A percentile compares a stretch with the other conserved stretches of the same genome.
Evolutionary conservation across 1,139 yeast genomes (phyloP).

Genomic region (Taphrina confusa): DNA sequence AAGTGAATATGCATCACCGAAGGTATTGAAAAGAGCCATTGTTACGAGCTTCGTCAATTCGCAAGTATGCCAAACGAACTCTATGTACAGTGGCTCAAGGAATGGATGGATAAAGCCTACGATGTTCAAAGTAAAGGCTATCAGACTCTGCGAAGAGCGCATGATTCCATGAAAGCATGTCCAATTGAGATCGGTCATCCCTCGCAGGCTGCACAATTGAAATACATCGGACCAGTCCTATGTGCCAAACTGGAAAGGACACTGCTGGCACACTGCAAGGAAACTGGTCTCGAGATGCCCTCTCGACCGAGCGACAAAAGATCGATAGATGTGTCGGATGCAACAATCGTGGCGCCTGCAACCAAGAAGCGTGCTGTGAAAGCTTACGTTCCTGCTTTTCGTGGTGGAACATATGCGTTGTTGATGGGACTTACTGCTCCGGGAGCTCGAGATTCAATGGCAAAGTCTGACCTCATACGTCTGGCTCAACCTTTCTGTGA

Average conservation of each 20-base stretch:
- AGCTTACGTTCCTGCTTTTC: slow-evolving; percentile 69
- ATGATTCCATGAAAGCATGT: slow-evolving; percentile 52
- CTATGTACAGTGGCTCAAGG: slow-evolving; percentile 36
- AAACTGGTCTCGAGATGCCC: slow-evolving; percentile 52
- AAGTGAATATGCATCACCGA: too few relatives aligned
- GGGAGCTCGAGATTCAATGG: slow-evolving; percentile 54
- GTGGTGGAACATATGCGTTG: slow-evolving; percentile 89
- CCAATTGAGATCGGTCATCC: slow-evolving; percentile 55
- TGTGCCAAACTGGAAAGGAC: slow-evolving; percentile 52
- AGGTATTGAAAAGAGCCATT: too few relatives aligned
- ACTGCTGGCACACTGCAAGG: slow-evolving; percentile 54
- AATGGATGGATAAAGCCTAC: slow-evolving; percentile 38
- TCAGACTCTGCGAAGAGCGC: slow-evolving; percentile 46
- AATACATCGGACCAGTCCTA: slow-evolving; percentile 65
- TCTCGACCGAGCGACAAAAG: slow-evolving; percentile 1
- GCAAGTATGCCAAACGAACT: slow-evolving; percentile 33
- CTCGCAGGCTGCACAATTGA: slow-evolving; percentile 55
- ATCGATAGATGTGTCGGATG: neutral
- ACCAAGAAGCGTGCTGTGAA: slow-evolving; percentile 43
- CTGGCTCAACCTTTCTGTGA: slow-evolving; percentile 66
- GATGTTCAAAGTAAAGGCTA: slow-evolving; percentile 35
- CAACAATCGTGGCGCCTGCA: neutral
- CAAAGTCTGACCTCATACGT: slow-evolving; percentile 60
- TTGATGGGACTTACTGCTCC: slow-evolving; percentile 60
- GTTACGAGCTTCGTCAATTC: neutral